Evolutionary conservation across 345 rosid species (phyloP), one percentile per base, ranked within the genome.

Genomic region (Syzygium grande): DNA sequence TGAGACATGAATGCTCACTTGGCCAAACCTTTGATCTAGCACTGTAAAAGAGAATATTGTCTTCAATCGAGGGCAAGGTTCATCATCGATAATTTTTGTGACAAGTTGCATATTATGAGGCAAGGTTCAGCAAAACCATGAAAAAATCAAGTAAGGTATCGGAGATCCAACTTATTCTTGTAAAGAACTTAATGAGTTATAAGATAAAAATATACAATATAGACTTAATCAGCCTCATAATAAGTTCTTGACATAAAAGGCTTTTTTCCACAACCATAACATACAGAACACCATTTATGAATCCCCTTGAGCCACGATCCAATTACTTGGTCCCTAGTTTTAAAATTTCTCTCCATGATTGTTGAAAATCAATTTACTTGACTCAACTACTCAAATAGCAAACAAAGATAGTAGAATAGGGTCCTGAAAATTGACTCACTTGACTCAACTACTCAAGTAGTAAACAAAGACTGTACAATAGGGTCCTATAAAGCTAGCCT

Each of bases 21-120:
- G 95, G 90, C 97, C 98, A 65, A 98, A 97, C 90, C 96, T 94
- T 88, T 94, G 98, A 91, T 97, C 98, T 86, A 98, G 99, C 63
- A 90, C 93, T 88, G 85, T 95, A 93, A 94, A 94, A 92, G 94
- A 95, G 78, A 96, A 88, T 88, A 96, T 96, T 19, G 98, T 61
- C 94, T 93, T 97, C 89, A 95, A 86, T 58, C 98, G 98, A 52
- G 98, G 99, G 68, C 95, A 93, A 92, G 96, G 94, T 90, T 97
- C 96, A 91, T 96, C 94, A 87, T 94, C 88, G 0, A 96, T 95
- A 16, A 96, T 90, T 61, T 98, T 96, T 86, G 97, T 91, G 51
- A 92, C 85, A 29, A 97, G 94, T 98, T 97, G 92, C 88, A 3
- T 84, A 41, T 25, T 38, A 85, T 59, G 34, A 55, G 87, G 59